Evolutionary conservation across 2,329 filamentous ascomycete species (phyloP).

Genomic region (Cladophialophora bantiana): DNA sequence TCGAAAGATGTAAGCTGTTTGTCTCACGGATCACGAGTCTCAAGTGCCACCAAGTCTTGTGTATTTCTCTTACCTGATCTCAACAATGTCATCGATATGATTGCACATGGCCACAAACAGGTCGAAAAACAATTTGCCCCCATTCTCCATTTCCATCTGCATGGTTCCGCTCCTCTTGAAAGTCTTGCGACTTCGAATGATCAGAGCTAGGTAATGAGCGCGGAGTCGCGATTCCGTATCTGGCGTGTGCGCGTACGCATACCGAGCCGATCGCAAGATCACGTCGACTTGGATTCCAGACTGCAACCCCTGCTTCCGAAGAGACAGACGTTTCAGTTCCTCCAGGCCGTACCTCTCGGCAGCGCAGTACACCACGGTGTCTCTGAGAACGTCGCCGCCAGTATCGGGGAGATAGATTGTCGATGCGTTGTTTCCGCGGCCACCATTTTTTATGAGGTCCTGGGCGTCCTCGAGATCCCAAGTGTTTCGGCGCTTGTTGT

Average conservation of each 20-base stretch:
- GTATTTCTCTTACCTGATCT: constrained; percentile 71
- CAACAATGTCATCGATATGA: constrained; percentile 94
- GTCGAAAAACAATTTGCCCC: constrained; percentile 96
- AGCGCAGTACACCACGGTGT: constrained; percentile 92
- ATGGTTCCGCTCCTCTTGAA: constrained; percentile 98
- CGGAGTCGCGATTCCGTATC: constrained; percentile 90
- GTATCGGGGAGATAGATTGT: constrained; percentile 79
- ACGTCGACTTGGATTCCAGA: constrained; percentile 89
- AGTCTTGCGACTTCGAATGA: constrained; percentile 95
- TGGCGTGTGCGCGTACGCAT: constrained; percentile 93
- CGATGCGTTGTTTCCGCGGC: constrained; percentile 71
- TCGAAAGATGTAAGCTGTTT: constrained; percentile 37
- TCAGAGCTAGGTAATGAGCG: constrained; percentile 95
- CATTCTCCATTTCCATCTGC: constrained; percentile 97
- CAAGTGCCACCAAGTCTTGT: constrained; percentile 25
- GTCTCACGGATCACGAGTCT: constrained; percentile 27
- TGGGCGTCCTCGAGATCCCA: constrained; percentile 84
- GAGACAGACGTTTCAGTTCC: constrained; percentile 86
- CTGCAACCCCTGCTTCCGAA: constrained; percentile 94
- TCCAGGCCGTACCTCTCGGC: constrained; percentile 90
- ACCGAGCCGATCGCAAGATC: constrained; percentile 90
- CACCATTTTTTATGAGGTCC: constrained; percentile 62
- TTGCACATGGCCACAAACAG: constrained; percentile 98
- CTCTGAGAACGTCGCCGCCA: constrained; percentile 79
- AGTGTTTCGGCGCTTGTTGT: constrained; percentile 83